Evolutionary conservation across 371 early-diverging fungal species (phyloP).

Genomic region (Mucor plumbeus): DNA sequence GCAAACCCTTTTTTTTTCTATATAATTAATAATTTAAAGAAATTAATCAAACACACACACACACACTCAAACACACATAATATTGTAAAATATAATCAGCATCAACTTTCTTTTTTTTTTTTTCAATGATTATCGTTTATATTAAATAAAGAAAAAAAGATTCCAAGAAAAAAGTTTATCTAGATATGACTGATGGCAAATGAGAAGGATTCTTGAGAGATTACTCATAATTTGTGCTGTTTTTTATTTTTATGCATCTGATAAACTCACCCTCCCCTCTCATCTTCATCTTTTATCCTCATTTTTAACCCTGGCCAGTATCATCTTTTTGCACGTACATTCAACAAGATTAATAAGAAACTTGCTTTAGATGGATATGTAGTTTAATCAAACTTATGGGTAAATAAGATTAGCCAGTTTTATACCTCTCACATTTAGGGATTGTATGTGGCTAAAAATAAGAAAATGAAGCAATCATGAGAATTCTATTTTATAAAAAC

Average conservation of each 20-base stretch:
- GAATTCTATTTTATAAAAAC: background rate
- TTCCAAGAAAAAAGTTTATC: background rate
- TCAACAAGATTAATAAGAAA: no score
- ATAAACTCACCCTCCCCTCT: background rate
- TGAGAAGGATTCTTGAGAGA: background rate
- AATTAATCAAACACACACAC: background rate
- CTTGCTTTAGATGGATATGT: no score
- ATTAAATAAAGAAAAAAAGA: background rate
- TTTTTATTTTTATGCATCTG: background rate
- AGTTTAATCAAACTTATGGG: background rate
- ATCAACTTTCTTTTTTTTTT: background rate
- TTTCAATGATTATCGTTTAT: background rate
- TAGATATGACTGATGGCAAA: background rate
- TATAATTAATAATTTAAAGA: background rate
- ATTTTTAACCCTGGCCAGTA: no score
- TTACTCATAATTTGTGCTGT: background rate
- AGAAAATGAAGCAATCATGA: background rate
- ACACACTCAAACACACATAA: background rate
- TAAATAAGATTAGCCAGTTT: background rate
- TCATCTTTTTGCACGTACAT: background rate
- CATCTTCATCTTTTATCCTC: background rate
- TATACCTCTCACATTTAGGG: background rate
- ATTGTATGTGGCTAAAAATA: background rate
- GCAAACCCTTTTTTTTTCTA: background rate
- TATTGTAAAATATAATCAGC: conserved; percentile 1